Percentiles rank a stretch among this genome's conserved stretches.
These are phyloP conservation scores for Tetragonia tetragonoides DNA, from an alignment of 148 eudicot species.

Conservation along the genomic window DNA sequence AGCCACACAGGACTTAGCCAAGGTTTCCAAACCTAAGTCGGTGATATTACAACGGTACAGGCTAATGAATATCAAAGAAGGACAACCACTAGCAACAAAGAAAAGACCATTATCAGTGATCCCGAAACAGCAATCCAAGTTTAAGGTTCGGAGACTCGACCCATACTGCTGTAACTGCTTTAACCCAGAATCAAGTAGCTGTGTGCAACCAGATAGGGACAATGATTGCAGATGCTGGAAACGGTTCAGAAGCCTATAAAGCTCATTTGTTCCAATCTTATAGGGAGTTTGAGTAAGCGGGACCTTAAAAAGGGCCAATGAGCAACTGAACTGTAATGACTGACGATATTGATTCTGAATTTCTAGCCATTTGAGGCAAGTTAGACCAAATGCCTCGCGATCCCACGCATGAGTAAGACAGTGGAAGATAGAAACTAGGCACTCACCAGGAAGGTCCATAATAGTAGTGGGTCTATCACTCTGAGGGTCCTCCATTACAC, in stretches of 20 bases:
- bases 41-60: conserved; percentile 58
- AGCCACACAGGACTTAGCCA: conserved; percentile 48
- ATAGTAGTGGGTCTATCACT: conserved; percentile 30
- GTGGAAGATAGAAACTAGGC: conserved; percentile 48
- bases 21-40: conserved; percentile 42
- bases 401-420: conserved; percentile 40
- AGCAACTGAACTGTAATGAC: conserved; percentile 52
- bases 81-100: conserved; percentile 45
- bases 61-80: conserved; percentile 42
- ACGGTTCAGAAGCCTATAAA: conserved; percentile 42
- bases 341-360: conserved; percentile 55
- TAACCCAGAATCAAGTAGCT: conserved; percentile 52
- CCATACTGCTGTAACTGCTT: conserved; percentile 35
- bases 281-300: conserved; percentile 27
- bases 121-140: conserved; percentile 59
- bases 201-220: conserved; percentile 59
- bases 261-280: conserved; percentile 32
- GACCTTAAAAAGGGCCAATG: conserved; percentile 32
- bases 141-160: conserved; percentile 37
- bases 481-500: conserved; percentile 17
- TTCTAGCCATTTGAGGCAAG: conserved; percentile 61
- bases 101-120: conserved; percentile 53
- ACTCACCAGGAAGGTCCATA: conserved; percentile 65
- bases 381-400: conserved; percentile 68
- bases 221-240: conserved; percentile 45